phyloP scores from a whole-genome alignment of 2,329 filamentous ascomycete species.

The Tolypocladium ophioglossoides region DNA sequence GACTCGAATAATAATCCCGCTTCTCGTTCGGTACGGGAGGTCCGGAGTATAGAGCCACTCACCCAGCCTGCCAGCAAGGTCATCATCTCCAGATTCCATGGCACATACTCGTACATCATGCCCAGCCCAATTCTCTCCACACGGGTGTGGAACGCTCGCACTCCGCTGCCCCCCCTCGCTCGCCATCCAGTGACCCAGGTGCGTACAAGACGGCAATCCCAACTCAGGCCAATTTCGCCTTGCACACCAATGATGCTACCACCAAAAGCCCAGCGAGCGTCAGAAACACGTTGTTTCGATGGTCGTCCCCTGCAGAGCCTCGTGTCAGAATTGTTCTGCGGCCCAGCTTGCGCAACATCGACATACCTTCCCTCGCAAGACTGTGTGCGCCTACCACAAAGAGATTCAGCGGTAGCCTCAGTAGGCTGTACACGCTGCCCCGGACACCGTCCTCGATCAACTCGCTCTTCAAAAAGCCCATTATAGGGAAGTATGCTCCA shows the following conservation, averaged over 20 bases:
- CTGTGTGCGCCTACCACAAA: constrained; percentile 38
- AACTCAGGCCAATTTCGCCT: background rate
- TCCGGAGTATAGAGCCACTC: background rate
- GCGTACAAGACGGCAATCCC: background rate
- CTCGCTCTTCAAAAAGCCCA: constrained; percentile 42
- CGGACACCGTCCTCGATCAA: constrained; percentile 42
- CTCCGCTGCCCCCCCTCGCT: too few species aligned
- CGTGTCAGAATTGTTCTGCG: background rate
- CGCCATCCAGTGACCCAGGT: too few species aligned
- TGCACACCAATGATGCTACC: background rate
- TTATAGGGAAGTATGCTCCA: constrained; percentile 46
- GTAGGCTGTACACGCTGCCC: constrained; percentile 43
- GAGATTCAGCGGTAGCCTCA: constrained; percentile 46
- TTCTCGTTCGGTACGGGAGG: background rate
- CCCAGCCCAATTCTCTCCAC: too few species aligned
- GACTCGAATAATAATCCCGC: background rate
- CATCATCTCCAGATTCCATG: too few species aligned
- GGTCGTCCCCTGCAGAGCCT: constrained; percentile 13
- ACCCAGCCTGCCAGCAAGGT: background rate
- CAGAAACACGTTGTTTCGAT: constrained; percentile 18
- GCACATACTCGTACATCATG: too few species aligned
- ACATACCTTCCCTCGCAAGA: constrained; percentile 31
- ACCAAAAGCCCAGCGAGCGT: constrained; percentile 3
- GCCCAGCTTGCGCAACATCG: background rate
- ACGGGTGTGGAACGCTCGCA: too few species aligned